Percentiles rank a stretch among this genome's conserved stretches.
phyloP scores from a whole-genome alignment of 371 early-diverging fungal species.

The Mucor saturninus region DNA sequence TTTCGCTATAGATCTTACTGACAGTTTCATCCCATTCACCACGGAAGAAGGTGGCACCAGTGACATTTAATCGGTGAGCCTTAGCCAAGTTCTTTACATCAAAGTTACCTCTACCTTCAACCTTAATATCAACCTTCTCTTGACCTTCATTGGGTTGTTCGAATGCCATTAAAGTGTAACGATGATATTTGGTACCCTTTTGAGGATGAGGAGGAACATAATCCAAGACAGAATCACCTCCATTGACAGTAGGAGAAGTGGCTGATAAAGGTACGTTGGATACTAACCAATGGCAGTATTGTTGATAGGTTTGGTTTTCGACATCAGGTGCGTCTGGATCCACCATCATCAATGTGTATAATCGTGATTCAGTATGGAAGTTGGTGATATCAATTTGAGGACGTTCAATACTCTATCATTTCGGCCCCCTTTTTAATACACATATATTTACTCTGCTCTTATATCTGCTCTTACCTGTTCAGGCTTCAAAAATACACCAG shows the following conservation, averaged over 20 bases:
- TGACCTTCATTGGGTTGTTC: constrained; percentile 72
- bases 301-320: constrained; percentile 62
- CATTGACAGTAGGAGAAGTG: constrained; percentile 47
- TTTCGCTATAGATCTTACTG: constrained; percentile 67
- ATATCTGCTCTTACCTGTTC: constrained; percentile 39
- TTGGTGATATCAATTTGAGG: constrained; percentile 65
- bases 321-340: constrained; percentile 77
- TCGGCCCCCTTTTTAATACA: not conserved
- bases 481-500: constrained; percentile 62
- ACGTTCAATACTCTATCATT: constrained; percentile 52
- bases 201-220: constrained; percentile 87
- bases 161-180: constrained; percentile 73
- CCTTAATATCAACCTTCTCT: constrained; percentile 52
- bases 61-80: constrained; percentile 47
- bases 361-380: constrained; percentile 70
- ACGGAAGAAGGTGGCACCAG: constrained; percentile 78
- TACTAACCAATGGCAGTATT: constrained; percentile 71
- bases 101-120: constrained; percentile 46
- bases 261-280: constrained; percentile 70
- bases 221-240: constrained; percentile 62
- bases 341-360: constrained; percentile 76
- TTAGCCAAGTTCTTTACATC: constrained; percentile 55
- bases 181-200: constrained; percentile 79
- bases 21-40: constrained; percentile 77
- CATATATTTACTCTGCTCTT: constrained; percentile 5